Conservation (phyloP, 164 flowering plant genomes). For the Cinnamomum chago region DNA sequence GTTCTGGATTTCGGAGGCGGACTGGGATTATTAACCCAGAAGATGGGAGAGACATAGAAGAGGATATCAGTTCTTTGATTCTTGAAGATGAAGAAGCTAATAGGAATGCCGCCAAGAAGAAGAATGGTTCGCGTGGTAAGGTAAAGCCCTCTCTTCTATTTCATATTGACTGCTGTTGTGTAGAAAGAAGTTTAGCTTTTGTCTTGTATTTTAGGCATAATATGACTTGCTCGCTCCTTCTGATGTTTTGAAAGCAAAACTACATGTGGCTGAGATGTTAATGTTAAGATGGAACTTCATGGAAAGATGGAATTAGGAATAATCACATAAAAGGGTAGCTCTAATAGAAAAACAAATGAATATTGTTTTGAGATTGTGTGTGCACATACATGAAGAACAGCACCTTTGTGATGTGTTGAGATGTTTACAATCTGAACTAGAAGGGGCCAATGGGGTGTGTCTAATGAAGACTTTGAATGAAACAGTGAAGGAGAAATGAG, state of each 20-base stretch:
- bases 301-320: no score
- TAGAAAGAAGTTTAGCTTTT: neutral
- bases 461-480: no score
- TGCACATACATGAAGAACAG: no score
- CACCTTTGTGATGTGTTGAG: no score
- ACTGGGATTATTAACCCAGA: slow-evolving; percentile 3
- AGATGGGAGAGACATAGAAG: slow-evolving; percentile 9
- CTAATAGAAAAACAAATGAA: no score
- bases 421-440: no score
- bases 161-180: neutral
- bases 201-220: neutral
- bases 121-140: slow-evolving; percentile 39
- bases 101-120: slow-evolving; percentile 28
- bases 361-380: no score
- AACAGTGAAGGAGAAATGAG: no score
- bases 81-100: slow-evolving; percentile 41
- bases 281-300: no score
- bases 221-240: neutral
- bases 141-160: slow-evolving; percentile 23
- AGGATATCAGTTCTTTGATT: slow-evolving; percentile 38
- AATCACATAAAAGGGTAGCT: no score
- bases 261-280: neutral
- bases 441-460: no score
- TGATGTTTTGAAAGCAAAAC: neutral
- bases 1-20: slow-evolving; percentile 4